Base-by-base conservation (phyloP, 768 basidiomycete species). In the Termitomyces sp. region DNA sequence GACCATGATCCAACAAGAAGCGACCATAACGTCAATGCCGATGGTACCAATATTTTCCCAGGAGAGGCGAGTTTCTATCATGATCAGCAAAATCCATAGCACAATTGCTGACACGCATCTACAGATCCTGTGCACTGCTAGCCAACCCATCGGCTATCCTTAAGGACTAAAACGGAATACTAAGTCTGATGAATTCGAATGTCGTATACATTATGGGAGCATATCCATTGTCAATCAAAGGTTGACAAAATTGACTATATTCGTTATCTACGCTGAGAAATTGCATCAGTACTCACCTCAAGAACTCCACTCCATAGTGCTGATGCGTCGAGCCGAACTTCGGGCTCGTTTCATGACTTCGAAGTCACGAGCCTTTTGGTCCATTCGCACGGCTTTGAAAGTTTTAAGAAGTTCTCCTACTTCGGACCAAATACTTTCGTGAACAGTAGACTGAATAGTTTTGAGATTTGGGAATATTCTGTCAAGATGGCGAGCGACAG, bases 31-130 rank as follows among this genome's bases (percentile, higher is more conserved):
- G 68, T 89, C 54, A 72, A 84, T 67, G 55, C 59, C 8, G 63
- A 32, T 7, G 85, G 84, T 71, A 67, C 66, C 29, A 85, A 85
- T 71, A 76, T 88, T 54, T 83, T 84, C 70, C 68, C 78, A 54
- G 78, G 74, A 50, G 85, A 87, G 78, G 87, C 87, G 54, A 47
- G 29, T 10, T 35, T 44, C 23, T 2, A 17, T 34, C 46, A 35
- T 31, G 4, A 3, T 17, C 9, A 7, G 17, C 9, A 29, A 3
- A 14, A 16, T 46, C 27, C 40, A 7, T 57, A 45, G 1, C 6
- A 19, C 29, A 21, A 17, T 17, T 23, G 23, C 53, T 58, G 48
- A 58, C 38, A 6, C 42, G 17, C 17, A 25, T 42, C 21, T 48
- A 12, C 32, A 62, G 61, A 57, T 62, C 25, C 38, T 62, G 16